Percentiles rank a stretch among this genome's conserved stretches.
These are phyloP conservation scores for Rhodamnia rubescens DNA, from an alignment of 345 rosid species.

Conservation along the genomic window DNA sequence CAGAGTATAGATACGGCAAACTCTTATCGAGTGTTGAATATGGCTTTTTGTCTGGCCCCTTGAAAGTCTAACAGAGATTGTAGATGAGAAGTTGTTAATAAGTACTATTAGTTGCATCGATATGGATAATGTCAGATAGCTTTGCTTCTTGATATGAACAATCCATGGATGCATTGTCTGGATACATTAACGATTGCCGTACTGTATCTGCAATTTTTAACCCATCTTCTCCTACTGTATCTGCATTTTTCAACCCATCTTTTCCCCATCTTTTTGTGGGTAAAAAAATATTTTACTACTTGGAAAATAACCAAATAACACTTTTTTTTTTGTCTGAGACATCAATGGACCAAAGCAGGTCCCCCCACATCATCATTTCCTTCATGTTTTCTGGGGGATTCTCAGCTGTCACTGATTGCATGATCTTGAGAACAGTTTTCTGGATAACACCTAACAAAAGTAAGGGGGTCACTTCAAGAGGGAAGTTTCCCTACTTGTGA, in stretches of 20 bases:
- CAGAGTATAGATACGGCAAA: neutral
- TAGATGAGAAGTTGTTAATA: neutral
- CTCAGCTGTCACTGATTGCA: neutral
- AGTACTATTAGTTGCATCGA: neutral
- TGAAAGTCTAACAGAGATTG: neutral
- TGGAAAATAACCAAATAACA: neutral
- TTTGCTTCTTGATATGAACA: no score
- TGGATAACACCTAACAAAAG: neutral
- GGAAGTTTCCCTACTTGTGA: neutral
- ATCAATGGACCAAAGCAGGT: neutral
- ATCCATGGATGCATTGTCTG: neutral
- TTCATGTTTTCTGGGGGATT: neutral
- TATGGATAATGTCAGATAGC: neutral
- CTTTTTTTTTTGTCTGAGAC: neutral
- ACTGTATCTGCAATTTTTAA: neutral
- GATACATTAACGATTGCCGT: neutral
- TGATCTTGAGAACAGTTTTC: neutral
- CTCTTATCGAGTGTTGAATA: fast-evolving
- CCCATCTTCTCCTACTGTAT: neutral
- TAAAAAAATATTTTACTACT: neutral
- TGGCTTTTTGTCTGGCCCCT: neutral
- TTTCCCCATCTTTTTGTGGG: neutral
- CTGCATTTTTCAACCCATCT: neutral
- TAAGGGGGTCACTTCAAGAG: neutral
- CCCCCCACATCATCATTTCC: neutral